phyloP scores from a whole-genome alignment of 2,329 filamentous ascomycete genomes.

The Sordariomycetes sp. region DNA sequence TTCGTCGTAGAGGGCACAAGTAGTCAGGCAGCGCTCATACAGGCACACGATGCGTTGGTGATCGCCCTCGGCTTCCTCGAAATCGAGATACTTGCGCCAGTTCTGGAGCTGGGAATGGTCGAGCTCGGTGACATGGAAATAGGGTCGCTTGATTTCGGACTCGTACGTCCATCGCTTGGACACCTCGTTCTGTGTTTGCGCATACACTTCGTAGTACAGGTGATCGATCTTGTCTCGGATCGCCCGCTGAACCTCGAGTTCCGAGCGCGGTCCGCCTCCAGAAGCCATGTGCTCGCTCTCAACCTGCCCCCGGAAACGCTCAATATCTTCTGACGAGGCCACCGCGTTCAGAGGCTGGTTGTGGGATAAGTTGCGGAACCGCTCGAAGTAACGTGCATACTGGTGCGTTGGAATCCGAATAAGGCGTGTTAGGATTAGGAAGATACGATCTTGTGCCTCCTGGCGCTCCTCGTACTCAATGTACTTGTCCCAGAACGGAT shows the following conservation, averaged over 20 bases:
- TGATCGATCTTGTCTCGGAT: constrained; percentile 71
- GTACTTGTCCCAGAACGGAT: constrained; percentile 99
- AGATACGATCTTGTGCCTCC: constrained; percentile 76
- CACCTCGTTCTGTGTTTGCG: constrained; percentile 75
- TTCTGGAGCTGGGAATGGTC: constrained; percentile 77
- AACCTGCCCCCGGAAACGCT: constrained; percentile 62
- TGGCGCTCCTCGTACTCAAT: constrained; percentile 92
- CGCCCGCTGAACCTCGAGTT: constrained; percentile 76
- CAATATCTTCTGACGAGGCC: constrained; percentile 51
- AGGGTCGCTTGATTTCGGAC: constrained; percentile 87
- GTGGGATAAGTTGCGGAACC: constrained; percentile 71
- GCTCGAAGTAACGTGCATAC: constrained; percentile 90
- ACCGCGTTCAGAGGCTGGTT: constrained; percentile 64
- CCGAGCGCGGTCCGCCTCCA: constrained; percentile 47
- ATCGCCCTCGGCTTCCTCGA: constrained; percentile 80
- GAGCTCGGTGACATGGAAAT: constrained; percentile 92
- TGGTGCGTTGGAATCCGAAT: constrained; percentile 92
- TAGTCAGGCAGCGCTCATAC: constrained; percentile 89
- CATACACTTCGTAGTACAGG: constrained; percentile 73
- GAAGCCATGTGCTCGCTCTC: constrained; percentile 51
- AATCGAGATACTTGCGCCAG: constrained; percentile 95
- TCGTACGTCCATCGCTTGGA: constrained; percentile 93
- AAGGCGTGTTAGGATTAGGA: constrained; percentile 71
- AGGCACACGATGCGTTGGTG: constrained; percentile 68
- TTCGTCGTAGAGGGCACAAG: constrained; percentile 90